These are phyloP conservation scores for Zoysia matrella DNA, from an alignment of 202 grass and related monocot species.

Conservation along the genomic window DNA sequence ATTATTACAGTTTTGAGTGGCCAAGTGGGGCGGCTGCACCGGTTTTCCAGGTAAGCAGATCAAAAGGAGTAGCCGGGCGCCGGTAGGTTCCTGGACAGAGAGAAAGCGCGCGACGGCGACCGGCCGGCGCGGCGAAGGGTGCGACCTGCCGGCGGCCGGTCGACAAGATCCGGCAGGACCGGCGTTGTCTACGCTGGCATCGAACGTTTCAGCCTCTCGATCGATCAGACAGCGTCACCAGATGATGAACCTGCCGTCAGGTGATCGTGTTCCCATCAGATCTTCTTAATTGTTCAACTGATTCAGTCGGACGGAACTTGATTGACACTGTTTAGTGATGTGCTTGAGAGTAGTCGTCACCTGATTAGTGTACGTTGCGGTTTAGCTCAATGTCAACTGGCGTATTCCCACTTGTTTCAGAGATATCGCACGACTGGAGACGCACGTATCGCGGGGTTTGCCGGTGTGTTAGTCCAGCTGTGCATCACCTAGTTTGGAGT, in stretches of 20 bases:
- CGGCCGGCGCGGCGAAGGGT: background rate
- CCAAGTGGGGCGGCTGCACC: conserved; percentile 33
- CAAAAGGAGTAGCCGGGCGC: background rate
- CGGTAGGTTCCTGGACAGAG: background rate
- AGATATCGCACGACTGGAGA: background rate
- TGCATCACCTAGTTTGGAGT: background rate
- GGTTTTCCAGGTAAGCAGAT: conserved; percentile 27
- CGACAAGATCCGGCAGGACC: conserved; percentile 34
- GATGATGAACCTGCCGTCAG: background rate
- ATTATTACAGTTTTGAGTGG: background rate
- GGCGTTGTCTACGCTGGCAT: conserved; percentile 22
- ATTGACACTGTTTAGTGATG: background rate
- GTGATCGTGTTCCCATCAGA: background rate
- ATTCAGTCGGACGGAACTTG: background rate
- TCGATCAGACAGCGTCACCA: background rate
- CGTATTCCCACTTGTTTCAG: background rate
- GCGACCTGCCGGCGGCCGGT: background rate
- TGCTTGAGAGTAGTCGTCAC: background rate
- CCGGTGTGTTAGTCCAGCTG: background rate
- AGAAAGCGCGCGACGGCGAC: conserved; percentile 9
- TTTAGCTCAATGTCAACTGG: background rate
- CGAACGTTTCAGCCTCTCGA: background rate
- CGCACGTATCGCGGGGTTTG: background rate
- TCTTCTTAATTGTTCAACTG: background rate
- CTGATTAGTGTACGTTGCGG: background rate